These are phyloP conservation scores for Ascochyta rabiei DNA, from an alignment of 2,329 filamentous ascomycete species.

Conservation along the genomic window DNA sequence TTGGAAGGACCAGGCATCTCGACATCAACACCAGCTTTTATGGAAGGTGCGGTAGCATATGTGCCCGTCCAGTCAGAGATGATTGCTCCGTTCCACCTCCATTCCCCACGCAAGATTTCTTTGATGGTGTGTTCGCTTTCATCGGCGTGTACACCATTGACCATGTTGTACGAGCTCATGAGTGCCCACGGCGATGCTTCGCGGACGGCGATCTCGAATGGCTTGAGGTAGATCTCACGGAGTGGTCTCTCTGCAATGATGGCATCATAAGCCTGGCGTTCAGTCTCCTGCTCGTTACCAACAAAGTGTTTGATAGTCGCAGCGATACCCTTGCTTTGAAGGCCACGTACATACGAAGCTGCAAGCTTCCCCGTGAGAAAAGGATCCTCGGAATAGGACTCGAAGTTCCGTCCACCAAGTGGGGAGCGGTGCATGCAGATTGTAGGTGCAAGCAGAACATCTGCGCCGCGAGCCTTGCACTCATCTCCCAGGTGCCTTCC, in stretches of 20 bases:
- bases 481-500: conserved; percentile 75
- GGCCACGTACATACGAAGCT: conserved; percentile 72
- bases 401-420: conserved; percentile 83
- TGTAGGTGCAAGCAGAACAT: conserved; percentile 76
- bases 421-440: conserved; percentile 84
- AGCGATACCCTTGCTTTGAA: conserved; percentile 75
- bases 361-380: conserved; percentile 76
- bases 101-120: conserved; percentile 49
- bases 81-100: conserved; percentile 51
- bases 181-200: conserved; percentile 71
- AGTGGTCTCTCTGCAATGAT: conserved; percentile 68
- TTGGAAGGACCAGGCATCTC: conserved; percentile 52
- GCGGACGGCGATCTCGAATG: conserved; percentile 74
- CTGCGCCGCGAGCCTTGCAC: conserved; percentile 72
- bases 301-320: conserved; percentile 82
- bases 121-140: conserved; percentile 51
- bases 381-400: conserved; percentile 85
- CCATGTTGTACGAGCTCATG: conserved; percentile 72
- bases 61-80: conserved; percentile 53
- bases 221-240: conserved; percentile 74
- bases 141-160: conserved; percentile 63
- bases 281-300: conserved; percentile 75
- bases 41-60: conserved; percentile 47
- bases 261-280: conserved; percentile 68
- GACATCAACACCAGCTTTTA: conserved; percentile 48